Percentiles rank a stretch among this genome's conserved stretches.
phyloP scores from a whole-genome alignment of 2,329 filamentous ascomycete species.

The Daldinia sp. region DNA sequence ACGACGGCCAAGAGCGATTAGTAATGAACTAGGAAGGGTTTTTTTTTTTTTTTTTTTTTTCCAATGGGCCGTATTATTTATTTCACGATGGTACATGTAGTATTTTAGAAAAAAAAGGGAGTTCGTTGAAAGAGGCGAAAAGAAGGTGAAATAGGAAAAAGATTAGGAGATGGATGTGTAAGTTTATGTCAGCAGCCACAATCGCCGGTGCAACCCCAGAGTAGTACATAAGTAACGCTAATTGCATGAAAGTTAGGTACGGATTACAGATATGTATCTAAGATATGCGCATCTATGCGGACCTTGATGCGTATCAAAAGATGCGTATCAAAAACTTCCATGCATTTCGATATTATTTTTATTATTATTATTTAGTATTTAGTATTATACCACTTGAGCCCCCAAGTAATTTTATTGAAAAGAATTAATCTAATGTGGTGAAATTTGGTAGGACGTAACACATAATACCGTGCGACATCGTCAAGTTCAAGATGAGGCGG shows the following conservation, averaged over 20 bases:
- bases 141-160: constrained; percentile 1
- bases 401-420: background rate
- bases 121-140: background rate
- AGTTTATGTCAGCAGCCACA: constrained; percentile 10
- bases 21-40: background rate
- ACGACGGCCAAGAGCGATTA: constrained; percentile 8
- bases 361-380: background rate
- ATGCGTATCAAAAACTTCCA: background rate
- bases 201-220: constrained; percentile 2
- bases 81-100: background rate
- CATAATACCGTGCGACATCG: constrained; percentile 5
- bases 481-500: constrained; percentile 21
- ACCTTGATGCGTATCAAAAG: too few relatives aligned
- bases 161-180: constrained; percentile 6
- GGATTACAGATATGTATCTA: too few relatives aligned
- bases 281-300: background rate
- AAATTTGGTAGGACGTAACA: background rate
- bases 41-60: background rate
- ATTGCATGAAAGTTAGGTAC: background rate
- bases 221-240: constrained; percentile 3
- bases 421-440: background rate
- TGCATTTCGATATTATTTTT: background rate
- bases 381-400: background rate
- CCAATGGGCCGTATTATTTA: constrained; percentile 3
- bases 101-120: background rate